Base-by-base conservation (phyloP, 1,139 yeast species). In the Saccharomyces hybrid region DNA sequence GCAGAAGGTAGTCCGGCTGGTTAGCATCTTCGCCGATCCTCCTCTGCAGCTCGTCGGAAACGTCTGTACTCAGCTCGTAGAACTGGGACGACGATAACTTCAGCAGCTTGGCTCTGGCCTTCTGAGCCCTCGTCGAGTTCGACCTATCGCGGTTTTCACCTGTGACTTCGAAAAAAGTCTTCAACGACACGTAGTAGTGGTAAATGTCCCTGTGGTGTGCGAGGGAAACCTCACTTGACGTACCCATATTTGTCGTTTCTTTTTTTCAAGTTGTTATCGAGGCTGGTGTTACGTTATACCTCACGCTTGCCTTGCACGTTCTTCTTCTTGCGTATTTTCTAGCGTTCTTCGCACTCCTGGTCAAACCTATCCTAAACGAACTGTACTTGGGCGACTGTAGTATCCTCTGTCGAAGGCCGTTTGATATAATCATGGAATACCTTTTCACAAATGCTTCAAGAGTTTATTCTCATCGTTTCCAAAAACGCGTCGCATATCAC, bases 21-120 rank as follows among this genome's bases (percentile, higher is more conserved):
- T 80, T 77, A 55, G 80, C 69, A 6, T 70, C 66, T 52, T 72
- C 73, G 47, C 79, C 83, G 51, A 78, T 78, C 59, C 97, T 77
- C 64, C 99, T 79, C 64, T 82, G 81, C 59, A 91, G 75, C 71
- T 91, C 99, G 70, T 91, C 98, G 69, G 84, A 87, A 14, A 91
- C 97, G 69, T 93, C 98, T 1, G 96, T 90, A 59, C 95, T 83
- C 57, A 91, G 80, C 69, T 91, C 99, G 58, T 80, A 78, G 66
- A 91, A 89, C 71, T 93, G 98, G n/a, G 84, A 83, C n/a, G 79
- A 75, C 1, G 95, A 83, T 57, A 93, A 78, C 65, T 86, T 86
- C 59, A 87, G 77, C 52, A 91, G 80, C 72, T 93, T 91, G 63
- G 88, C 93, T 61, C 96, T 78, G 4, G 96, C 96, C 64, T 88